Evolutionary conservation across 345 rosid species (phyloP), one percentile per base, ranked within the genome.

Genomic region (Boechera retrofracta): DNA sequence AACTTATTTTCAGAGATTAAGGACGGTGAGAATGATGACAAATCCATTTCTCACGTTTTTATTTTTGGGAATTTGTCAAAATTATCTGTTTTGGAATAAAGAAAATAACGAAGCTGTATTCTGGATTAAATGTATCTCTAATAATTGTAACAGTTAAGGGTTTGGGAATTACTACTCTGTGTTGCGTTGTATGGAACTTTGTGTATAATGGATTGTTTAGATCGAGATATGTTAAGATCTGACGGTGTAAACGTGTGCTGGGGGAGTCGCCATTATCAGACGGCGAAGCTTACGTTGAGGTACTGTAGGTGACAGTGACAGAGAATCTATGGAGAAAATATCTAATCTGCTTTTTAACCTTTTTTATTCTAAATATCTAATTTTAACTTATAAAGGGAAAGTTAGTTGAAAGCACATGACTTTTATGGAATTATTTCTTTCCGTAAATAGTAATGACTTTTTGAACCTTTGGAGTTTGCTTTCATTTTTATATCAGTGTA

Each of bases 321-420:
- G 54, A 60, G 56, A 76, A 68, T 38, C 67, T 76, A 7, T 6
- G 2, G 2, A 8, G 7, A 67, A 67, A 76, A 76, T 68, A 69
- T 76, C 69, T 76, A 39, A 60, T 49, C 63, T 75, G 13, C 28
- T 48, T 66, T 74, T 42, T 5, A 1, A 18, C 11, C 12, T 31
- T 63, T 45, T 38, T 13, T 2, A 31, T 28, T 28, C 29, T 28
- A 33, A 24, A 35, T 72, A 12, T 51, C 33, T 9, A 35, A 6
- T 49, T 47, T 72, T 6, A 31, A 32, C 8, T 57, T 48, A 75
- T 68, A 67, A 58, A 18, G 35, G 61, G 73, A 28, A 75, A 67
- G 73, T 75, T 75, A 48, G 44, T 26, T 67, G 3, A 28, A 38
- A 38, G 61, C 62, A 75, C 45, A 69, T 75, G 61, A n/a, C 2